Evolutionary conservation across 2,329 filamentous ascomycete genomes (phyloP), one percentile per base, ranked within the genome.

Genomic region (Fusarium torulosum): DNA sequence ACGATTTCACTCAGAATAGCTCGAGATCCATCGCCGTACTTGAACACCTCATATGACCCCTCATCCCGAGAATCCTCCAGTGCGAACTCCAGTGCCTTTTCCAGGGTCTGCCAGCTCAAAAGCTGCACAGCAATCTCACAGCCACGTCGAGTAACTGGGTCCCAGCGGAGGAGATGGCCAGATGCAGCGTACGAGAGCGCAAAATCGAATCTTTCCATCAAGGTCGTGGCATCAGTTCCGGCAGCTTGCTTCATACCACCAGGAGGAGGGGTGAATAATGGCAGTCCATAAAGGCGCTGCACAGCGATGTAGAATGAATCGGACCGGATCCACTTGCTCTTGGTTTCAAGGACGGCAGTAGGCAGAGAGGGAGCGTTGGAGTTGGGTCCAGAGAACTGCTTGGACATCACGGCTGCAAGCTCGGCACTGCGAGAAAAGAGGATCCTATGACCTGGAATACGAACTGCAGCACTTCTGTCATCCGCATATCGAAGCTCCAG

Each of bases 181-280:
- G 88, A 85, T 25, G 89, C 88, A 44, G 88, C 85, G 71, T 91
- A 91, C 23, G 87, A 87, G 20, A 92, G 77, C n/a, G 84, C 85
- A 63, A 86, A 86, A 31, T 83, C 79, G 59, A 88, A 82, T 20
- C 81, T 82, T 9, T 84, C 82, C 21, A 73, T 69, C 43, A 77
- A 66, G 49, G 79, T 76, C 21, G 82, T 78, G 53, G 81, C 77
- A 71, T 81, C 72, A 0, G 75, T 74, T 29, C 80, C 70, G 3
- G 78, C 74, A 7, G 69, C 71, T 13, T 74, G 72, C 21, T 78
- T 74, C 23, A 69, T 50, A 10, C 68, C 66, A 33, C 66, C 67
- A 25, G 69, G 73, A 25, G 74, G 75, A 1, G 75, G 75, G 3
- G 72, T 74, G 33, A 87, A 78, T 7, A 88, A 78, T 1, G 84